Conservation (phyloP, 306 rosid genomes). For the Ziziphus jujuba region DNA sequence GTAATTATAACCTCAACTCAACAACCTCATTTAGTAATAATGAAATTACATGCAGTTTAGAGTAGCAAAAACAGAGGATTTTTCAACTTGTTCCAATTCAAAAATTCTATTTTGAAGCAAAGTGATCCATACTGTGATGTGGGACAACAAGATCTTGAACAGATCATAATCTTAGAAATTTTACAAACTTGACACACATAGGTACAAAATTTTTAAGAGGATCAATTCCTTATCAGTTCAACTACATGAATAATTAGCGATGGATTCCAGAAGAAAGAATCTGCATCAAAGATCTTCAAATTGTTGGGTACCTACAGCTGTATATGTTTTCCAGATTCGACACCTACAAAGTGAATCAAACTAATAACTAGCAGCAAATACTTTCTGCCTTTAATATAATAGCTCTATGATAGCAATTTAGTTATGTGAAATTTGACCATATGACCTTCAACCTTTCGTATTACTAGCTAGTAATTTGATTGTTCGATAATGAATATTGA, state of each 20-base stretch:
- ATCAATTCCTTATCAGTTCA: background rate
- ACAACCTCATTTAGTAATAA: slow-evolving; percentile 8
- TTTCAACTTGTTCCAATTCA: no score
- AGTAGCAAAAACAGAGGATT: no score
- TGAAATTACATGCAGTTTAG: background rate
- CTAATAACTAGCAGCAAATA: background rate
- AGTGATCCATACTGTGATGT: no score
- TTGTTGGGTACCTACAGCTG: slow-evolving; percentile 75
- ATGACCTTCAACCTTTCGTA: no score
- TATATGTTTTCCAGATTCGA: slow-evolving; percentile 63
- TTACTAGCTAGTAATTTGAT: no score
- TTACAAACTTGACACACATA: no score
- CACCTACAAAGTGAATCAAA: slow-evolving; percentile 48
- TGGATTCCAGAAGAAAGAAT: slow-evolving; percentile 36
- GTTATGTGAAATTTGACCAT: no score
- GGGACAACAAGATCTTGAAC: no score
- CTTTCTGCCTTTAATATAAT: background rate
- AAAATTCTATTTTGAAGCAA: no score
- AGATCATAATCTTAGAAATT: background rate
- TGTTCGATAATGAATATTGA: no score
- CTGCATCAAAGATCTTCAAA: slow-evolving; percentile 79
- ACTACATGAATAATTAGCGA: background rate
- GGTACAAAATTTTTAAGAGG: no score
- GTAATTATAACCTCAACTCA: slow-evolving; percentile 6
- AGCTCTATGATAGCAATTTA: no score